These are phyloP conservation scores for Cyclostephanos tholiformis DNA, from an alignment of 108 stramenopile genomes.

Conservation along the genomic window DNA sequence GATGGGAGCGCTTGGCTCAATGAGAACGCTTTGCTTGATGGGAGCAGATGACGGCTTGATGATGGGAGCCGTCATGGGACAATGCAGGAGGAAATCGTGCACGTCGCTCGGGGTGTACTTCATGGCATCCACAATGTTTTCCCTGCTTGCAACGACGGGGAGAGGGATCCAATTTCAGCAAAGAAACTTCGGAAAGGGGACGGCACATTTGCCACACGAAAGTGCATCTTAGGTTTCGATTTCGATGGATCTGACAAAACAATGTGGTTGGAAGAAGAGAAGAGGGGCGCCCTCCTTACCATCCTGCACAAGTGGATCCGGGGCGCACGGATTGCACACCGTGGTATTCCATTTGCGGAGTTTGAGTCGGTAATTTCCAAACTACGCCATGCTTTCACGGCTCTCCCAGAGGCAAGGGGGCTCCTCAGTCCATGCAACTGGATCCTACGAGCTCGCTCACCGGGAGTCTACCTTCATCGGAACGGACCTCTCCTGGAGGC, in stretches of 20 bases:
- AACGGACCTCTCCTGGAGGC: background rate
- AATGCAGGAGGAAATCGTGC: background rate
- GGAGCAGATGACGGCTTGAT: no score
- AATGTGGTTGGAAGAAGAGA: constrained; percentile 2
- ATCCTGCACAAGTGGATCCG: background rate
- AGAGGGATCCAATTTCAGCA: constrained; percentile 39
- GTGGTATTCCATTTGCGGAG: constrained; percentile 11
- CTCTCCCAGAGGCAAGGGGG: constrained; percentile 6
- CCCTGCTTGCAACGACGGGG: background rate
- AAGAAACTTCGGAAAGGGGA: constrained; percentile 53
- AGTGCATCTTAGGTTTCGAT: constrained; percentile 20
- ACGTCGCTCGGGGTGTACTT: constrained; percentile 5
- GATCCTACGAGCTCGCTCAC: background rate
- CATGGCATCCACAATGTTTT: constrained; percentile 20
- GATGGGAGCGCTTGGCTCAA: no score
- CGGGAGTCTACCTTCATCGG: background rate
- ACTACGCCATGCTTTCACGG: constrained; percentile 11
- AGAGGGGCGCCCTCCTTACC: background rate
- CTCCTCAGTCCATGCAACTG: constrained; percentile 1
- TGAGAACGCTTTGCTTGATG: no score
- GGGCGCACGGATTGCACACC: no score
- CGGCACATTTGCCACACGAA: background rate
- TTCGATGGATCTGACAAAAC: constrained; percentile 19
- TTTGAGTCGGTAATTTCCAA: constrained; percentile 6
- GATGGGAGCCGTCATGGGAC: no score